A percentile compares a stretch with the other conserved stretches of the same genome.
These are phyloP conservation scores for Hanseniaspora guilliermondii DNA, from an alignment of 805 yeast genomes.

Conservation along the genomic window DNA sequence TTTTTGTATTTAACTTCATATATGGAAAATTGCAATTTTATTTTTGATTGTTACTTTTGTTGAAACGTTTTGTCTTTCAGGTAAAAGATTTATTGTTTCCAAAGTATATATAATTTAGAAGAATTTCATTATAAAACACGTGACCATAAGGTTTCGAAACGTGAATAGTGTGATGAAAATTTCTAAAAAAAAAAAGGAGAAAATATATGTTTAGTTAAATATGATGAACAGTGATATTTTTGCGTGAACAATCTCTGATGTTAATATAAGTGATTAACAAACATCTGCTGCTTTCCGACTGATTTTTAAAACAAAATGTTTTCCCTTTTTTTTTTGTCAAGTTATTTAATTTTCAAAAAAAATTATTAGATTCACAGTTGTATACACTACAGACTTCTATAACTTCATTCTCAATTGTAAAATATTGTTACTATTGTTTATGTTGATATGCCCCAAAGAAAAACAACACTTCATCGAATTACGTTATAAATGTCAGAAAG, in stretches of 20 bases:
- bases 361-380: too few species aligned
- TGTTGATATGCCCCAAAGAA: background rate
- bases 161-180: background rate
- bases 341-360: background rate
- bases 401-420: too few species aligned
- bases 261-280: constrained; percentile 27
- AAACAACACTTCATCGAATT: background rate
- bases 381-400: too few species aligned
- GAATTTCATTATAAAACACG: too few species aligned
- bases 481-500: constrained; percentile 3
- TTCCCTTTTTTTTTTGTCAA: background rate
- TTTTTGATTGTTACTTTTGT: constrained; percentile 3
- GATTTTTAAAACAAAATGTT: constrained; percentile 16
- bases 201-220: background rate
- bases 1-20: too few species aligned
- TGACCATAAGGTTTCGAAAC: too few species aligned
- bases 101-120: too few species aligned
- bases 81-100: background rate
- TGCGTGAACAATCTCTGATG: constrained; percentile 33
- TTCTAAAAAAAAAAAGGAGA: background rate
- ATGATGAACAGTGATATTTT: constrained; percentile 28
- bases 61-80: constrained; percentile 6
- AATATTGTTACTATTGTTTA: too few species aligned
- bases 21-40: background rate
- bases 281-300: constrained; percentile 34